phyloP scores from a whole-genome alignment of 768 basidiomycete species.

The Solioccasus polychromus region DNA sequence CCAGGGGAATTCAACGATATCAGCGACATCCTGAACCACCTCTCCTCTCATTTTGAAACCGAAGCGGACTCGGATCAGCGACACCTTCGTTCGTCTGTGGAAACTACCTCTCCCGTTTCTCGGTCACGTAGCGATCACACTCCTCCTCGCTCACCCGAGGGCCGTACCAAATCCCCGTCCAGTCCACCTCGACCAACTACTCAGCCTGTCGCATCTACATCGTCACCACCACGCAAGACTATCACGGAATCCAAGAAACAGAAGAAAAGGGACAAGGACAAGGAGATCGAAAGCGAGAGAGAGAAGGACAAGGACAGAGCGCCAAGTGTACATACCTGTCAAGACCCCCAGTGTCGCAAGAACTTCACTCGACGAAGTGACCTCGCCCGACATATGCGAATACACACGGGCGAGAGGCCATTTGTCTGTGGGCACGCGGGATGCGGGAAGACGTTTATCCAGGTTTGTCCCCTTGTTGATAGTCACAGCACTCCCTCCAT shows the following conservation, averaged over 20 bases:
- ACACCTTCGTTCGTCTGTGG: conserved; percentile 36
- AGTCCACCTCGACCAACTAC: conserved; percentile 30
- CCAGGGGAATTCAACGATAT: conserved; percentile 67
- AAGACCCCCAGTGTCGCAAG: conserved; percentile 72
- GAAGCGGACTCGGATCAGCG: conserved; percentile 44
- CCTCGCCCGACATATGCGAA: conserved; percentile 79
- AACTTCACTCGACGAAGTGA: conserved; percentile 82
- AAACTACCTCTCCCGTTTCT: conserved; percentile 30
- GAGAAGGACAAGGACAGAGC: conserved; percentile 42
- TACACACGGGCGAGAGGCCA: conserved; percentile 88
- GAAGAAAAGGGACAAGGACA: conserved; percentile 29
- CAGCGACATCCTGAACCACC: conserved; percentile 72
- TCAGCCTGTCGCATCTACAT: conserved; percentile 54
- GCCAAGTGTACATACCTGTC: conserved; percentile 59
- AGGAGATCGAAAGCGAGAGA: conserved; percentile 20
- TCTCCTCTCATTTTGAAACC: conserved; percentile 66
- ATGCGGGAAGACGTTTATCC: conserved; percentile 90
- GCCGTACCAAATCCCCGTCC: conserved; percentile 35
- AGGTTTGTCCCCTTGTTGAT: conserved; percentile 46
- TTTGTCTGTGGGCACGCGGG: conserved; percentile 69
- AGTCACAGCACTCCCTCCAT: conserved; percentile 6
- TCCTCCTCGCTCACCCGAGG: conserved; percentile 19
- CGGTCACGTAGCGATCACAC: conserved; percentile 24
- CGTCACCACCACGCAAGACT: conserved; percentile 32
- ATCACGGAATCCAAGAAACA: conserved; percentile 22